These are phyloP conservation scores for Cytospora piceicola DNA, from an alignment of 2,329 filamentous ascomycete species.

Conservation along the genomic window DNA sequence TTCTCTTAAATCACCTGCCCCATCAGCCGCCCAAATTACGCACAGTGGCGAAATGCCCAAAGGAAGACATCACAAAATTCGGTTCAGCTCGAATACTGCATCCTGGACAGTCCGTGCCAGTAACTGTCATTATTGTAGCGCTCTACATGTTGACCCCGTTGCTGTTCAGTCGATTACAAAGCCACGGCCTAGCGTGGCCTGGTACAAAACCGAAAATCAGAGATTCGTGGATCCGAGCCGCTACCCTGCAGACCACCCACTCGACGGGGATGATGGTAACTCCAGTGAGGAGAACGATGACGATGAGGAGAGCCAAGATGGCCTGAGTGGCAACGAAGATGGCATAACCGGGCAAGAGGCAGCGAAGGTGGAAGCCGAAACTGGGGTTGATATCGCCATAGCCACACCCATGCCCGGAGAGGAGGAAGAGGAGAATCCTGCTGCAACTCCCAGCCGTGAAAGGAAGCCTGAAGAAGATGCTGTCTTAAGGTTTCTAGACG, in stretches of 20 bases:
- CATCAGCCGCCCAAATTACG: no score
- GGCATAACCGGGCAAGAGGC: not conserved
- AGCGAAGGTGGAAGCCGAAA: not conserved
- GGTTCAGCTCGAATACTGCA: no score
- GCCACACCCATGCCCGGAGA: not conserved
- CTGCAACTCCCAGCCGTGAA: not conserved
- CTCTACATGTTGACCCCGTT: not conserved
- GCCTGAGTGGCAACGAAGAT: not conserved
- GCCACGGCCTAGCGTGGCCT: not conserved
- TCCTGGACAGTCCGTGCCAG: not conserved
- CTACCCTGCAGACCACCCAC: no score
- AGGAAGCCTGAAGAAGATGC: not conserved
- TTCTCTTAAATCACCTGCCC: no score
- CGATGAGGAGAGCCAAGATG: not conserved
- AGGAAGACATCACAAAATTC: no score
- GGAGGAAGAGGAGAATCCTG: not conserved
- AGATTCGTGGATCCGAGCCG: not conserved
- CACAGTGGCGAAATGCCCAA: no score
- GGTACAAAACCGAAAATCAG: conserved; percentile 4
- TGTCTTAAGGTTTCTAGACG: not conserved
- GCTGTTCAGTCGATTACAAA: not conserved
- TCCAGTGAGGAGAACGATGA: not conserved
- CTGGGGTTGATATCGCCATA: not conserved
- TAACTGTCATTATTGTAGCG: not conserved
- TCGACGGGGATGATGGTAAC: not conserved